Base-by-base conservation (phyloP, 148 eudicot species). In the Rhododendron vialii region DNA sequence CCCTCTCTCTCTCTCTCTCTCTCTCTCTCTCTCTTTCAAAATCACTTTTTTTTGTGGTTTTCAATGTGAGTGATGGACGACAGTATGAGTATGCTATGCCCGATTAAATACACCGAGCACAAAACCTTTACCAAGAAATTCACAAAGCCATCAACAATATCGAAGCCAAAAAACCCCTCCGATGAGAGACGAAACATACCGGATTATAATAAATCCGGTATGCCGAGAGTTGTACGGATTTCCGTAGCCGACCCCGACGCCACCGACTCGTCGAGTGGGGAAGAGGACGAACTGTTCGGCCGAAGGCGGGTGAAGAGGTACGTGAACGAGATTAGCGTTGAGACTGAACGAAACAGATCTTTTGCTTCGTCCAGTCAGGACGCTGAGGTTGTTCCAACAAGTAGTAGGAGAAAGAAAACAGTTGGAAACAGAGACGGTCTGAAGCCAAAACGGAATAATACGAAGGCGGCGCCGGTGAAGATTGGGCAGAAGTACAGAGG, bases 261-360 rank as follows among this genome's bases (percentile, higher is more conserved):
- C 0, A 96, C 98, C 0, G 98, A 96, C 51, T 96, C 98, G 0
- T 92, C 95, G 0, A 89, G 94, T 43, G 98, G 90, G 6, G 98
- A 96, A 8, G 98, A 93, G 55, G 84, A 89, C 20, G 89, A 86
- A 57, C 85, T 90, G 5, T 93, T 96, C 41, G 90, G 90, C 3
- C 86, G 98, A 0, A 91, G 84, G 8, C 91, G 98, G 0, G 93
- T 94, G 22, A 93, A 92, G 78, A 90, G 91, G 11, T 96, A 89
- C 78, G 50, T 92, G 26, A 88, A 87, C 22, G 98, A 94, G 43
- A 92, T 96, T 48, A 84, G 88, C 41, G 83, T 95, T 20, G 88
- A 91, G 76, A 86, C 88, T 86, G 86, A 73, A 82, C 86, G 57
- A 2, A 78, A 2, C 35, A 20, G 26, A 6, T 12, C 33, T 20